Evolutionary conservation across 805 yeast species (phyloP), one percentile per base, ranked within the genome.

Genomic region (Sporopachydermia lactativora): DNA sequence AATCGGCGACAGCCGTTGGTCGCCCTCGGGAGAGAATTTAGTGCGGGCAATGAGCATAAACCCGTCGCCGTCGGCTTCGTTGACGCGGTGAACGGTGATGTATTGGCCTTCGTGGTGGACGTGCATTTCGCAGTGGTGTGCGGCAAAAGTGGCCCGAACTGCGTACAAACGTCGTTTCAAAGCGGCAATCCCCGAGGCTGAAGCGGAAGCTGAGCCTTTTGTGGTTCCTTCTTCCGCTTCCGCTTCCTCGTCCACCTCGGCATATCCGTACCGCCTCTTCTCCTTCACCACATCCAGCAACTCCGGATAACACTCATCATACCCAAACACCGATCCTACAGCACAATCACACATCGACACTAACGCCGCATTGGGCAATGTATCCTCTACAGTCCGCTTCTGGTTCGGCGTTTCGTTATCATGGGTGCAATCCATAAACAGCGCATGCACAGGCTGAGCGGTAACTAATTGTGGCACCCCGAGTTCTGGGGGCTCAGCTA

Each of bases 361-460:
- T 40, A 89, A 65, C 0, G 96, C 98, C 3, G 96, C 96, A 52
- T 81, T 89, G 5, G 96, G 94, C 36, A 89, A 66, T 0, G 97
- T 88, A 53, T 89, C 98, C 54, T 88, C 96, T 1, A 84, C 80
- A 0, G 96, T 86, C 55, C 97, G 74, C 60, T 81, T 85, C 50
- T 89, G 94, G 36, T 68, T 71, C 2, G 96, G 95, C 15, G 77
- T 79, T 60, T 86, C 92, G 54, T 89, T 89, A 58, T 89, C 98
- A 57, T 89, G 98, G 2, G 97, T 88, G 53, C 96, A 89, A 54
- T 92, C 97, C 96, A 92, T 89, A 50, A 89, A 81, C 50, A 92
- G 65, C 0, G 97, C 96, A 60, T 86, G 96, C 3, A 95, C 94
- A n/a, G 78, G 75, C 36, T 77, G 72, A 3, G 79, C 67, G 1